Base-by-base conservation (phyloP, 2,329 filamentous ascomycete species). In the Aspergillus sp. region DNA sequence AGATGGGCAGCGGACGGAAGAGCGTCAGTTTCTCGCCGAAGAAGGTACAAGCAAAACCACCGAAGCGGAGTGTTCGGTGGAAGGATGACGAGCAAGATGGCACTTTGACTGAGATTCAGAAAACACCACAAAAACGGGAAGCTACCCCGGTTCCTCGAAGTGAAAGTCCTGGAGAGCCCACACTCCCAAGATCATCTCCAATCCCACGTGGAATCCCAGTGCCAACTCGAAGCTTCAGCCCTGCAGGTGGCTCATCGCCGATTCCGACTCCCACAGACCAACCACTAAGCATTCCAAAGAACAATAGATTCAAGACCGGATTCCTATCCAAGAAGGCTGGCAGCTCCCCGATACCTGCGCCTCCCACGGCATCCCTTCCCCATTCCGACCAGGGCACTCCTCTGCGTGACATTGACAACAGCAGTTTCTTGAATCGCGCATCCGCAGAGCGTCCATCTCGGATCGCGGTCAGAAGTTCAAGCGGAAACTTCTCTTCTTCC, bases 61-160 rank as follows among this genome's bases (percentile, higher is more conserved):
- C 84, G 9, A 91, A 91, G 75, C 85, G 93, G 59, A 88, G 83
- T 46, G 93, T 99, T 5, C 86, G 93, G 63, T 99, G 95, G 95
- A 87, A 91, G 58, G 92, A 96, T 68, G 95, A 98, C 67, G 91
- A 88, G 2, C 89, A 96, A 69, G 86, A 93, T 51, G 93, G 92
- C 22, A 87, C 88, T 1, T 79, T 98, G 56, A 92, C 90, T 11
- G 95, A 98, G 71, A 97, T 93, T 70, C 90, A 93, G 69, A 91
- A 91, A 76, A 97, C 93, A 3, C 93, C 95, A 1, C 84, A 92
- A 72, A 89, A 88, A 69, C 74, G 83, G 8, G 79, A 84, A 15
- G 80, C 80, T 2, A 83, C 85, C 1, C 84, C 86, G 6, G 53
- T 51, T 24, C 55, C 56, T 50, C 40, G 12, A 8, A 83, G 86